Percentiles rank a stretch among this genome's conserved stretches.
Evolutionary conservation across 2,329 filamentous ascomycete species (phyloP).

Genomic region (Pseudogymnoascus sp.): DNA sequence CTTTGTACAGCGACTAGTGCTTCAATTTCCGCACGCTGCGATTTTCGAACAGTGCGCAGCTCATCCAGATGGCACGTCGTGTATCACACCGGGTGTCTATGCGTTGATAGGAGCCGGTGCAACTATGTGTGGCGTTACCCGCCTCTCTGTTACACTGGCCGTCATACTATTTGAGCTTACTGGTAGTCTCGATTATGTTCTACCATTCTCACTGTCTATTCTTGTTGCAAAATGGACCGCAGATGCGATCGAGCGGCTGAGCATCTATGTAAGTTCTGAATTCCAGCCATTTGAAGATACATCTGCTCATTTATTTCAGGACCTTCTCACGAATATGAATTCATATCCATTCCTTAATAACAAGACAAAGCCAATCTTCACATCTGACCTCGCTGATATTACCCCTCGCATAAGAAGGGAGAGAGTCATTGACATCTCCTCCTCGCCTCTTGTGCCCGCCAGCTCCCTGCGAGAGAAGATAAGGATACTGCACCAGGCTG

Average conservation of each 20-base stretch:
- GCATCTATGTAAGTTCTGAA: slow-evolving; percentile 65
- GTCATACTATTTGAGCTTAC: slow-evolving; percentile 96
- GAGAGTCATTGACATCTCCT: slow-evolving; percentile 79
- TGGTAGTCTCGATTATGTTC: slow-evolving; percentile 85
- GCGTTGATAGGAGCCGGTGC: slow-evolving; percentile 89
- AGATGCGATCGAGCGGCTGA: slow-evolving; percentile 85
- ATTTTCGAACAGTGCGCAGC: slow-evolving; percentile 69
- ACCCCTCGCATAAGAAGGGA: slow-evolving; percentile 65
- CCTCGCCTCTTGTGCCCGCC: slow-evolving; percentile 71
- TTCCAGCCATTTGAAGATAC: neutral
- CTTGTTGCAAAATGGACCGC: slow-evolving; percentile 97
- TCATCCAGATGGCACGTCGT: slow-evolving; percentile 60
- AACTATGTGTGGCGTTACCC: slow-evolving; percentile 95
- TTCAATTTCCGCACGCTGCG: slow-evolving; percentile 60
- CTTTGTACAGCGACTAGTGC: slow-evolving; percentile 68
- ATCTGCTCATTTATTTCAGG: slow-evolving; percentile 37
- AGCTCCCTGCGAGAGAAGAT: slow-evolving; percentile 70
- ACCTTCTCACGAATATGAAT: slow-evolving; percentile 93
- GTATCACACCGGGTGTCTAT: slow-evolving; percentile 94
- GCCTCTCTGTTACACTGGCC: slow-evolving; percentile 83
- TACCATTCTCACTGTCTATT: slow-evolving; percentile 87
- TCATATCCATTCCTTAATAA: slow-evolving; percentile 96
- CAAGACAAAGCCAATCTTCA: slow-evolving; percentile 86
- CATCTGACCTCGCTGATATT: slow-evolving; percentile 79
- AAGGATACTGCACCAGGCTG: slow-evolving; percentile 69